phyloP scores from a whole-genome alignment of 257 asterid genomes.

The Nyctanthes arbortristis region DNA sequence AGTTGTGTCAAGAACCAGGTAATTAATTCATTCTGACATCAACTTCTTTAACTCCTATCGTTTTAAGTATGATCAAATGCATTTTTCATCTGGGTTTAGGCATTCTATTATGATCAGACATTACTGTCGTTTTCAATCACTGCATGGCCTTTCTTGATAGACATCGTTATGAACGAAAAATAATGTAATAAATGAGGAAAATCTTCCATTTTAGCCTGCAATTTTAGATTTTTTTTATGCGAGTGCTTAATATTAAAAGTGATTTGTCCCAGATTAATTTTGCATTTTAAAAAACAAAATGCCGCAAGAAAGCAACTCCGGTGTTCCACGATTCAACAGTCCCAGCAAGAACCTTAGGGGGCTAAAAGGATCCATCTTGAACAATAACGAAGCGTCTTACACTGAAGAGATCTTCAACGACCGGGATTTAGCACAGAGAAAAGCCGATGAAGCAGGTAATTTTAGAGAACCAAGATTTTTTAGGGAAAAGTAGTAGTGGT shows the following conservation, averaged over 20 bases:
- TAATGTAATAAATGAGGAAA: slow-evolving; percentile 2
- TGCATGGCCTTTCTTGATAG: neutral
- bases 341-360: slow-evolving; percentile 76
- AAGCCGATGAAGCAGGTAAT: slow-evolving; percentile 89
- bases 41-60: no score
- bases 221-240: neutral
- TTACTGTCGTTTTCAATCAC: neutral
- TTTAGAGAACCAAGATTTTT: neutral
- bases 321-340: slow-evolving; percentile 41
- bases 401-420: slow-evolving; percentile 66
- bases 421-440: slow-evolving; percentile 76
- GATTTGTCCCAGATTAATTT: slow-evolving; percentile 1
- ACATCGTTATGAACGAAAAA: slow-evolving; percentile 35
- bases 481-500: slow-evolving; percentile 34
- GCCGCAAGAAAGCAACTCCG: slow-evolving; percentile 61
- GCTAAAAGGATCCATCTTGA: slow-evolving; percentile 48
- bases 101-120: neutral
- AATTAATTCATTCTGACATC: neutral
- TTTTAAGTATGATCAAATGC: neutral
- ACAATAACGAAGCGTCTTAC: slow-evolving; percentile 32
- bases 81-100: neutral
- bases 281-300: slow-evolving; percentile 29
- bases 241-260: slow-evolving; percentile 17
- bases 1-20: neutral
- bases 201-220: slow-evolving; percentile 19